Evolutionary conservation across 306 rosid species (phyloP).

Genomic region (Begonia masoniana): DNA sequence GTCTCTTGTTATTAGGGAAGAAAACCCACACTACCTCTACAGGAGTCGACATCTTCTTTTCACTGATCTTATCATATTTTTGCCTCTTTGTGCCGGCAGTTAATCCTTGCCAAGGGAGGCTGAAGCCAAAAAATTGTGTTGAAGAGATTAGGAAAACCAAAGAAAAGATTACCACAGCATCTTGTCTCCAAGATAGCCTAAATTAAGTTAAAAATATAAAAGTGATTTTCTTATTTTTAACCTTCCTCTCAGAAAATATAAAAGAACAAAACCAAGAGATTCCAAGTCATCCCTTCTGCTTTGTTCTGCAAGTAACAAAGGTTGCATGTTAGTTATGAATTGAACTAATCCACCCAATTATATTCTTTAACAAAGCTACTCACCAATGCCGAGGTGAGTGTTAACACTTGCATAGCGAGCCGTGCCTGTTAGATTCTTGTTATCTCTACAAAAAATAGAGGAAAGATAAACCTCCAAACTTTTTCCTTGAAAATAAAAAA

Average conservation of each 20-base stretch:
- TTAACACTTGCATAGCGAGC: slow-evolving; percentile 99
- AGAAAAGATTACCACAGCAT: neutral
- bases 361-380: slow-evolving; percentile 19
- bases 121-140: slow-evolving; percentile 19
- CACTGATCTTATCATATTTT: slow-evolving; percentile 90
- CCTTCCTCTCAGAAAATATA: slow-evolving; percentile 99
- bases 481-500: neutral
- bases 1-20: neutral
- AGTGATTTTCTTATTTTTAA: slow-evolving; percentile 12
- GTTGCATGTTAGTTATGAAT: slow-evolving; percentile 14
- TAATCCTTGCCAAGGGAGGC: slow-evolving; percentile 99
- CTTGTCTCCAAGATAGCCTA: neutral
- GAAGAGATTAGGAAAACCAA: slow-evolving; percentile 1
- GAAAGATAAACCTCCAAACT: neutral
- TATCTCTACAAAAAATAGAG: slow-evolving; percentile 38
- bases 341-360: slow-evolving; percentile 2
- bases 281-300: slow-evolving; percentile 99
- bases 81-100: slow-evolving; percentile 97
- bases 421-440: slow-evolving; percentile 99
- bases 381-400: slow-evolving; percentile 99
- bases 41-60: slow-evolving; percentile 79
- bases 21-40: slow-evolving; percentile 55
- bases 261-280: slow-evolving; percentile 97
- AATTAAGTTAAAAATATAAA: slow-evolving; percentile 9
- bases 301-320: slow-evolving; percentile 54